Base-by-base conservation (phyloP, 106 monocot species). In the Acanthochlamys bracteata region DNA sequence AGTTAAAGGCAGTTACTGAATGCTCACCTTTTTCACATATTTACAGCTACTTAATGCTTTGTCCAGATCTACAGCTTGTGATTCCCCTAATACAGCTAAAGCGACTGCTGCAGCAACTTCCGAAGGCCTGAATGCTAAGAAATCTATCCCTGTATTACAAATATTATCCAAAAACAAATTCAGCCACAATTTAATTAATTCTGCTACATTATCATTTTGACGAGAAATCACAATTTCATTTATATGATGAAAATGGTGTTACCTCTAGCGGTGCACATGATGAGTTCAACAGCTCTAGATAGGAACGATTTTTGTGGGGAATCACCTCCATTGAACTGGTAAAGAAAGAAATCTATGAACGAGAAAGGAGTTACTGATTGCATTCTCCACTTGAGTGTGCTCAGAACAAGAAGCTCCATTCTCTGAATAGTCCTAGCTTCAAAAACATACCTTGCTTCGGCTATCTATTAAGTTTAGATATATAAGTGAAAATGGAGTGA, bases 361-460 rank as follows among this genome's bases (percentile, higher is more conserved):
- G 96, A 84, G 69, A 90, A 96, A 11, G 96, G 90, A 11, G 96
- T 96, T 42, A 91, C 88, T 14, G 91, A 77, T 54, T 85, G 87
- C 90, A 91, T 88, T 71, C 90, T 91, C 86, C 90, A 96, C 56
- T 88, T 78, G 57, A 96, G 84, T 3, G 84, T 91, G 84, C 85
- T 91, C 10, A 96, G 76, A 25, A 96, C 84, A 21, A 87, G 68
- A 60, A 91, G 88, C 79, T 96, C 96, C 96, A 96, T 96, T 73
- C 91, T 91, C 70, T 91, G 84, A 59, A 96, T 90, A 26, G 84
- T 88, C 62, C 71, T 90, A 21, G 84, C 84, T 61, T 96, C 96
- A 72, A 96, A 96, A 15, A 90, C 62, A 67, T 73, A 86, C 40
- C 74, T 91, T 3, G 79, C 59, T 7, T 88, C 87, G 0, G 76